Evolutionary conservation across 768 basidiomycete genomes (phyloP).

Genomic region (Collybia sp.): DNA sequence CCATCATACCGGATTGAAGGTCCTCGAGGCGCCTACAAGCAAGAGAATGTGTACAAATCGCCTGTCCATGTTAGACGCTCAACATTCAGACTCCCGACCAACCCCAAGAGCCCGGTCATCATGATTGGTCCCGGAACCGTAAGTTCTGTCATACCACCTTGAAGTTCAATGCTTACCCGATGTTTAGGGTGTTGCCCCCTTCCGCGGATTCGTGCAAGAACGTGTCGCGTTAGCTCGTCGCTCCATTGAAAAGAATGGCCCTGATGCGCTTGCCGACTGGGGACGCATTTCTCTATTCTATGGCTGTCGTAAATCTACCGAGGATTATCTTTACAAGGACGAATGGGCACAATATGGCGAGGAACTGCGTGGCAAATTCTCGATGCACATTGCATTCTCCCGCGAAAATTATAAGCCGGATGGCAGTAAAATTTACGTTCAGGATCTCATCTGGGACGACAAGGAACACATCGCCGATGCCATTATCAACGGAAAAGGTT

Average conservation of each 20-base stretch:
- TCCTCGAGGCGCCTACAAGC: slow-evolving; percentile 81
- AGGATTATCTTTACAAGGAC: slow-evolving; percentile 92
- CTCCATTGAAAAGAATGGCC: slow-evolving; percentile 92
- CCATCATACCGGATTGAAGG: slow-evolving; percentile 88
- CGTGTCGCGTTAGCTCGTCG: slow-evolving; percentile 94
- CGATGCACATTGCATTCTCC: slow-evolving; percentile 86
- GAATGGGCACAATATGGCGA: slow-evolving; percentile 89
- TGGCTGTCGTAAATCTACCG: slow-evolving; percentile 83
- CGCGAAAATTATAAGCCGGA: slow-evolving; percentile 87
- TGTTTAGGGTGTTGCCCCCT: slow-evolving; percentile 91
- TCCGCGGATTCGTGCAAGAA: slow-evolving; percentile 98
- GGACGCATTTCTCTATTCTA: slow-evolving; percentile 94
- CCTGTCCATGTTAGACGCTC: slow-evolving; percentile 95
- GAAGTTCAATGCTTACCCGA: slow-evolving; percentile 5
- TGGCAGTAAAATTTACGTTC: slow-evolving; percentile 97
- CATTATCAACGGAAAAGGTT: slow-evolving; percentile 93
- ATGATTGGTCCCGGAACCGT: slow-evolving; percentile 99
- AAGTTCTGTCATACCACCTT: slow-evolving; percentile 27
- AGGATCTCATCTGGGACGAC: slow-evolving; percentile 91
- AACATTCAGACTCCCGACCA: slow-evolving; percentile 95
- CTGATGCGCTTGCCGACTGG: slow-evolving; percentile 93
- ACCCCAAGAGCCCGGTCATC: slow-evolving; percentile 96
- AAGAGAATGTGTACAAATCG: slow-evolving; percentile 68
- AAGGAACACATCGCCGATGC: slow-evolving; percentile 79
- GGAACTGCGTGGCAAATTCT: slow-evolving; percentile 90